Base-by-base conservation (phyloP, 768 basidiomycete species). In the Rhizopogon sp. region DNA sequence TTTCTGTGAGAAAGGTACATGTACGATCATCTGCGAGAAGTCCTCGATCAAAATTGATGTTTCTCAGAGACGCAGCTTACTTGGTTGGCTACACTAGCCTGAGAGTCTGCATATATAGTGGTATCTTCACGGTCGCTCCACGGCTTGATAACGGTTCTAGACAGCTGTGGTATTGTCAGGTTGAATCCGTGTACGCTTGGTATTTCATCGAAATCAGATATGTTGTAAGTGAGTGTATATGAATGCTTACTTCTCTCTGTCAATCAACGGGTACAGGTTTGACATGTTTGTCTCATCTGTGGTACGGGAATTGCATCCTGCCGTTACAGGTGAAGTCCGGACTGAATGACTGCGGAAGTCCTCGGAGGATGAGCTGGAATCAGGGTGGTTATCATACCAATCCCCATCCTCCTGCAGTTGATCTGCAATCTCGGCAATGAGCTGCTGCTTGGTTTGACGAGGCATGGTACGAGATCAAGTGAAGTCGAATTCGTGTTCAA, bases 71-170 rank as follows among this genome's bases (percentile, higher is more conserved):
- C 25, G 46, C 35, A 33, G 55, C 74, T 47, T 55, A 88, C 90
- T 80, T 93, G 88, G 64, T 93, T 90, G 60, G 91, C 90, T 14
- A 91, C 88, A 31, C 83, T 84, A 0, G 90, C 91, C 17, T 92
- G 58, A 74, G 77, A 25, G 25, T 25, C 25, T 25, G 25, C 25
- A 25, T 25, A 25, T 25, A 25, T 25, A 2, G 69, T 70, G 10
- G 79, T 84, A 46, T 85, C 82, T 20, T 92, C 88, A 43, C 91
- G 74, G 60, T 87, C 76, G 53, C 85, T 79, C 90, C 90, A 93
- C 5, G 86, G 82, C 68, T 93, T 93, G 58, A 93, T 85, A 40
- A 90, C 70, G 13, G 73, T 79, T 58, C 81, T 84, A 1, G 90
- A 90, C 60, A 85, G 79, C 66, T 93, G 90, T 22, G 90, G 90